Percentiles rank a stretch among this genome's conserved stretches.
These are phyloP conservation scores for Aquilaria yunnanensis DNA, from an alignment of 345 rosid genomes.

Conservation along the genomic window DNA sequence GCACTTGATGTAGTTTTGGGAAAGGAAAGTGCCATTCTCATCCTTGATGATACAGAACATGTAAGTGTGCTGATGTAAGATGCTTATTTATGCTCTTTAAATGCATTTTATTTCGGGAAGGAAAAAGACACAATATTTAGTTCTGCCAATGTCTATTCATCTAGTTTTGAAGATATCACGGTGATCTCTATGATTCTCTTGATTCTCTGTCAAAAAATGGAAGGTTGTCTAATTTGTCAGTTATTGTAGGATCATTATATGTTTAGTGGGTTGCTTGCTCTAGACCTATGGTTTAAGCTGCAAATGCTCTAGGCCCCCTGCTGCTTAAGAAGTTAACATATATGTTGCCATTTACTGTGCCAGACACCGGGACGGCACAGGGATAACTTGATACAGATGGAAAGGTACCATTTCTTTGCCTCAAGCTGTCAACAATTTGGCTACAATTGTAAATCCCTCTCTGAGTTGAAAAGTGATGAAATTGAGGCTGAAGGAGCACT, in stretches of 20 bases:
- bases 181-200: background rate
- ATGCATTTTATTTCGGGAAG: background rate
- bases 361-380: constrained; percentile 82
- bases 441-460: constrained; percentile 55
- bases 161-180: background rate
- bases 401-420: constrained; percentile 85
- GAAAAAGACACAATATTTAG: background rate
- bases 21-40: constrained; percentile 76
- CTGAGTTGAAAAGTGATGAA: constrained; percentile 72
- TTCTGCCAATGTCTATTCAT: background rate
- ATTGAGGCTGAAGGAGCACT: constrained; percentile 72
- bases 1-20: constrained; percentile 87
- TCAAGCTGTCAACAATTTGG: constrained; percentile 93
- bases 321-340: background rate
- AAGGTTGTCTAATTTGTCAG: too few relatives aligned
- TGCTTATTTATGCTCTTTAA: background rate
- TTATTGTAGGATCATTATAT: too few relatives aligned
- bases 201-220: background rate
- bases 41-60: constrained; percentile 88
- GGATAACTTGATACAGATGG: constrained; percentile 84
- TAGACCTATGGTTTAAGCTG: too few relatives aligned
- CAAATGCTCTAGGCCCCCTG: background rate
- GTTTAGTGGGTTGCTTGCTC: too few relatives aligned
- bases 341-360: constrained; percentile 10
- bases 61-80: constrained; percentile 27